Evolutionary conservation across 2,329 filamentous ascomycete species (phyloP).

Genomic region (Trichophyton mentagrophytes): DNA sequence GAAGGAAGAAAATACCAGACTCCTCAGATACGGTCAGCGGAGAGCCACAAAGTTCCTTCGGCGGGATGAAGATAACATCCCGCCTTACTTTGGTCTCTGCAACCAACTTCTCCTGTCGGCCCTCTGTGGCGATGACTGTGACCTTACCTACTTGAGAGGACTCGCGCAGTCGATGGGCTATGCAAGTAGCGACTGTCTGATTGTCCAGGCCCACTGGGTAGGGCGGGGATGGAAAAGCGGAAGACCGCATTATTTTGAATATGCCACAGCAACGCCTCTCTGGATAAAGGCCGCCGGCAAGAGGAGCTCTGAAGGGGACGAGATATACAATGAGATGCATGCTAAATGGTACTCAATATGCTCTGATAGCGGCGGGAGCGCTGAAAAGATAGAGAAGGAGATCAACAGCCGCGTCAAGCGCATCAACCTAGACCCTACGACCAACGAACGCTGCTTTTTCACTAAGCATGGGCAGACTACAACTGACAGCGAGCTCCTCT

Average conservation of each 20-base stretch:
- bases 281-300: background rate
- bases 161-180: background rate
- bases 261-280: background rate
- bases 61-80: background rate
- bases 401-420: background rate
- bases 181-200: background rate
- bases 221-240: background rate
- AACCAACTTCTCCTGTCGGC: background rate
- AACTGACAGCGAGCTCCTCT: background rate
- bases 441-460: background rate
- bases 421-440: background rate
- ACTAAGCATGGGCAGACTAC: background rate
- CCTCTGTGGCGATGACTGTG: background rate
- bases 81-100: conserved; percentile 4
- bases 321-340: background rate
- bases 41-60: background rate
- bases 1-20: background rate
- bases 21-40: background rate
- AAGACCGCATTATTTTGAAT: background rate
- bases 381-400: background rate
- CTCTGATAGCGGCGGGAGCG: background rate
- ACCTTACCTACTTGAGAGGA: background rate
- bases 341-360: background rate
- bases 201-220: background rate
- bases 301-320: background rate